These are phyloP conservation scores for Gryganskiella cystojenkinii DNA, from an alignment of 192 early-diverging fungal species.

Conservation along the genomic window DNA sequence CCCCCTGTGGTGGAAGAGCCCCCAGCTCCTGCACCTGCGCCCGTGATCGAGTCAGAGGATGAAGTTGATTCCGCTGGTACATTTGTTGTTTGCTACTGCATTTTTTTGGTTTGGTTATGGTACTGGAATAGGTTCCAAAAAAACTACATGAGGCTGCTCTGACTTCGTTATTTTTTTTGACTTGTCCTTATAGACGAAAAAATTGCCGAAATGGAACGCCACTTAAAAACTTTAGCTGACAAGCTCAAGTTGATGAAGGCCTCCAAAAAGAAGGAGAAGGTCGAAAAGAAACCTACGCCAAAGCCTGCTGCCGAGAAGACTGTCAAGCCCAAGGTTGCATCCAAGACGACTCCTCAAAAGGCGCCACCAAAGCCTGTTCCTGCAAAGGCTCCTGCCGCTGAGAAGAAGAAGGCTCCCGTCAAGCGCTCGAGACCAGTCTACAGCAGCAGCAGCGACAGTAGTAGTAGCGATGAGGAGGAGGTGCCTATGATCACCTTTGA, in stretches of 20 bases:
- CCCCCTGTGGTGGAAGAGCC: constrained; percentile 8
- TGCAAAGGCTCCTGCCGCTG: constrained; percentile 18
- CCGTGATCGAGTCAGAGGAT: constrained; percentile 26
- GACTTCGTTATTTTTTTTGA: not conserved
- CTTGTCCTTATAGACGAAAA: constrained; percentile 33
- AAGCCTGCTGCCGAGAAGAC: constrained; percentile 17
- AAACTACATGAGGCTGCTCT: not conserved
- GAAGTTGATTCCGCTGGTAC: constrained; percentile 38
- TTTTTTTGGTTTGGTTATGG: not conserved
- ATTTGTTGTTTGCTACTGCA: constrained; percentile 5
- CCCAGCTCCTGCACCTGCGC: constrained; percentile 22
- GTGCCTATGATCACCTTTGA: constrained; percentile 78
- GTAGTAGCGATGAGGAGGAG: constrained; percentile 42
- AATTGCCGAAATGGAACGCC: constrained; percentile 48
- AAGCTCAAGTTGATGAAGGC: constrained; percentile 47
- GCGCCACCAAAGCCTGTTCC: constrained; percentile 20
- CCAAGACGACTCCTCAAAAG: constrained; percentile 34
- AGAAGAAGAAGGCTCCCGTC: constrained; percentile 43
- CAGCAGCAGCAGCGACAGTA: constrained; percentile 24
- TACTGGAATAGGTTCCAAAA: not conserved
- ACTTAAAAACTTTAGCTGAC: constrained; percentile 38
- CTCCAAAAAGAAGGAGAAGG: constrained; percentile 46
- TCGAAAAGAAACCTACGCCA: constrained; percentile 20
- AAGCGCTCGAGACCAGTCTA: constrained; percentile 35
- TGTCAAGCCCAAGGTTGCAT: not conserved